phyloP scores from a whole-genome alignment of 2,329 filamentous ascomycete species.

The Colletotrichum simmondsii region DNA sequence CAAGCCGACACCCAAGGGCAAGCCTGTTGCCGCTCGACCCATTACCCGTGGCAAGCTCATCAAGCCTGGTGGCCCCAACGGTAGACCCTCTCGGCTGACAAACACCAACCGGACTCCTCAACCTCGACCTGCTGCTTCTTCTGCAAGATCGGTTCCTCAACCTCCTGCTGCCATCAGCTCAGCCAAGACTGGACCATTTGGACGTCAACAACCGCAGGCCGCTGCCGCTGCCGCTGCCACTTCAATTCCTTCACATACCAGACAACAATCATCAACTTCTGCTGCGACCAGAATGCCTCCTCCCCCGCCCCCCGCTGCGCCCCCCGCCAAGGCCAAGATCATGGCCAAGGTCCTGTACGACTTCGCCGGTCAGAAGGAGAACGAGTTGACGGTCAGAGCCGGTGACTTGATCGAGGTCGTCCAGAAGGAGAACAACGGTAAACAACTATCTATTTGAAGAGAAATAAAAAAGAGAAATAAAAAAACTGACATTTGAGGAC shows the following conservation, averaged over 20 bases:
- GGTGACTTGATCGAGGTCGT: slow-evolving; percentile 89
- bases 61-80: slow-evolving; percentile 86
- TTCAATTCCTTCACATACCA: slow-evolving; percentile 32
- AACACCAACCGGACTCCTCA: slow-evolving; percentile 56
- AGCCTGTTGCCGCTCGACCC: slow-evolving; percentile 85
- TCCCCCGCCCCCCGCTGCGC: slow-evolving; percentile 75
- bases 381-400: slow-evolving; percentile 83
- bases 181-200: slow-evolving; percentile 37
- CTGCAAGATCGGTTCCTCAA: slow-evolving; percentile 40
- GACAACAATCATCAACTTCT: slow-evolving; percentile 29
- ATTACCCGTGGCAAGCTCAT: slow-evolving; percentile 95
- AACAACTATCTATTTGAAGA: slow-evolving; percentile 49
- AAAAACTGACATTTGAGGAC: slow-evolving; percentile 44
- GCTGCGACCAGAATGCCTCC: slow-evolving; percentile 52
- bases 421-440: slow-evolving; percentile 96
- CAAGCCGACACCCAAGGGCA: slow-evolving; percentile 85
- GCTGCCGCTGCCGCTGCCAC: slow-evolving; percentile 36
- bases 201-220: slow-evolving; percentile 28
- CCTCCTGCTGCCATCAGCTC: slow-evolving; percentile 45
- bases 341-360: slow-evolving; percentile 94
- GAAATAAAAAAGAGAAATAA: too few species aligned
- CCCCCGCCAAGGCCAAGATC: slow-evolving; percentile 73
- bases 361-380: slow-evolving; percentile 84
- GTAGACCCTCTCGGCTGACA: slow-evolving; percentile 79
- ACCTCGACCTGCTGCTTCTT: slow-evolving; percentile 52